Conservation (phyloP, 106 monocot species). For the Dioscorea zingiberensis region DNA sequence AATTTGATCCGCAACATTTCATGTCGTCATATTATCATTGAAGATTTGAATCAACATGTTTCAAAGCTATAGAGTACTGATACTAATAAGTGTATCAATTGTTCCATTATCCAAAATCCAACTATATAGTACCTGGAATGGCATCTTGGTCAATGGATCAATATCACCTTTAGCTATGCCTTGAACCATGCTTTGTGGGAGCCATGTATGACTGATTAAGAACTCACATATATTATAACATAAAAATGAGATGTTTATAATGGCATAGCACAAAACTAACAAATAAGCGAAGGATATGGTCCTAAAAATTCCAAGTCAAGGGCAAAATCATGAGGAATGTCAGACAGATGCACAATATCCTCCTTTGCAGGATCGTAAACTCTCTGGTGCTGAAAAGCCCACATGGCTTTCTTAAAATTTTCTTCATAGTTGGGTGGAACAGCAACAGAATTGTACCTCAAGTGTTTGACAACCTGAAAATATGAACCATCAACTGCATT, state of each 20-base stretch:
- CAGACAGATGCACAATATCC: slow-evolving; percentile 65
- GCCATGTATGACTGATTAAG: slow-evolving; percentile 67
- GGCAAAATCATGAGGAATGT: slow-evolving; percentile 35
- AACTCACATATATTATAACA: background rate
- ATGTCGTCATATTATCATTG: too few species aligned
- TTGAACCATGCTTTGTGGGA: slow-evolving; percentile 56
- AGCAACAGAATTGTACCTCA: slow-evolving; percentile 59
- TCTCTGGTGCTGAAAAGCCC: slow-evolving; percentile 85
- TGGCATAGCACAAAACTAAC: background rate
- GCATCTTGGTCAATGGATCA: slow-evolving; percentile 86
- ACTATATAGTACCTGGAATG: slow-evolving; percentile 59
- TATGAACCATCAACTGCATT: slow-evolving; percentile 1
- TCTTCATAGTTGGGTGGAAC: slow-evolving; percentile 85
- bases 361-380: slow-evolving; percentile 80
- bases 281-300: slow-evolving; percentile 80
- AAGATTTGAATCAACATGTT: too few species aligned
- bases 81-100: too few species aligned
- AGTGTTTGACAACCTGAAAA: slow-evolving; percentile 86
- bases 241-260: background rate
- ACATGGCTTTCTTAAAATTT: slow-evolving; percentile 71
- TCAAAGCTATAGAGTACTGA: too few species aligned
- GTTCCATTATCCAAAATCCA: too few species aligned
- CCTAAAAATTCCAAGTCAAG: slow-evolving; percentile 86
- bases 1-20: too few species aligned
- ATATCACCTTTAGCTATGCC: slow-evolving; percentile 81